Evolutionary conservation across 768 basidiomycete species (phyloP), one percentile per base, ranked within the genome.

Genomic region (Leccinum boreale): DNA sequence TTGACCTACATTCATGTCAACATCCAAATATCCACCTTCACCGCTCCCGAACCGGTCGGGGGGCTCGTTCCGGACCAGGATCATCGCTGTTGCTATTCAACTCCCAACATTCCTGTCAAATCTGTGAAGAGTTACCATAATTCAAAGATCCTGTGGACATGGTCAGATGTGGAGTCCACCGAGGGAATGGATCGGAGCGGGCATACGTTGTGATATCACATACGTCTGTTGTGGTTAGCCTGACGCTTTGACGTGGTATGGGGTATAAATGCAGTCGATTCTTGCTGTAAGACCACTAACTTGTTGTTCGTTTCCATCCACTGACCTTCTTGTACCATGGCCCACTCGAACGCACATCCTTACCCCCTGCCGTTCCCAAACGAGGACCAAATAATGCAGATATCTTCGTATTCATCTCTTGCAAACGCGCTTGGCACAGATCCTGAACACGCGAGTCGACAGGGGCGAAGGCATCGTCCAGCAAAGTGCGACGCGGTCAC

Each of bases 361-460:
- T 71, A 72, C 28, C 65, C 66, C 5, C 36, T 65, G 39, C 7
- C 64, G 4, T 72, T 61, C 44, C 64, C 70, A 19, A 62, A 47
- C 47, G 60, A 58, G n/a, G 49, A 46, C 4, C 67, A 71, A 29
- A 58, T 39, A 10, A 39, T 53, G 12, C 55, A 42, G 21, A 42
- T 67, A 36, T 58, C 70, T 23, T 55, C 67, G 15, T 68, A 73
- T 17, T 68, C 64, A 14, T 66, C 66, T 33, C 62, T 66, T 42
- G 62, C 64, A 12, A 61, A 68, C 46, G 57, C 70, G 28, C 55
- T 68, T 1, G 65, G 63, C 17, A 45, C 61, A n/a, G 57, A 64
- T 15, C 57, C 60, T 46, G 60, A 29, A 31, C 42, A 60, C 42
- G 44, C 64, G n/a, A 50, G 50, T 50, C 45, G 33, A 50, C 60